Conservation (phyloP, 192 early-diverging fungal genomes). For the Entomortierella parvispora region DNA sequence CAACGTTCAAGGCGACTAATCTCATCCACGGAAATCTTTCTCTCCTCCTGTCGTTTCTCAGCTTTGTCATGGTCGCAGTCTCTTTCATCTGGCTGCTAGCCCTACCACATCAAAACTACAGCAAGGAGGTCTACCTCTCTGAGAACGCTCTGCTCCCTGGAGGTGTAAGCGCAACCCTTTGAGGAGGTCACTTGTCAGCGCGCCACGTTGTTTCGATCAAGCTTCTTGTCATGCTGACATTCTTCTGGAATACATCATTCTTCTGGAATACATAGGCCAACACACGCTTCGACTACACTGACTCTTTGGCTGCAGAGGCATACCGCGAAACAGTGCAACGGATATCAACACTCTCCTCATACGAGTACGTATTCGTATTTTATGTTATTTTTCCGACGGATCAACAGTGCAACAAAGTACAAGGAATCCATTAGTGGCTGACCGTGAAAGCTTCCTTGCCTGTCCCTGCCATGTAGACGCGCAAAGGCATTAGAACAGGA, state of each 20-base stretch:
- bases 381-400: not conserved
- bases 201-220: not conserved
- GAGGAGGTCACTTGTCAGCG: no score
- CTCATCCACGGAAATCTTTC: not conserved
- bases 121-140: constrained; percentile 74
- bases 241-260: no score
- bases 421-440: not conserved
- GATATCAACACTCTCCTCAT: constrained; percentile 39
- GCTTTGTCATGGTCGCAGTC: constrained; percentile 66
- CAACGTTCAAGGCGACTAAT: constrained; percentile 1
- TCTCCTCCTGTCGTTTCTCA: constrained; percentile 6
- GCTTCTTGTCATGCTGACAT: no score
- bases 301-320: constrained; percentile 54
- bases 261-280: constrained; percentile 58
- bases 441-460: not conserved
- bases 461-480: constrained; percentile 30
- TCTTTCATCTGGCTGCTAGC: constrained; percentile 72
- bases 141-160: constrained; percentile 84
- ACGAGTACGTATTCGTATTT: constrained; percentile 33
- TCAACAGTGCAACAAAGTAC: no score
- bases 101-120: constrained; percentile 70
- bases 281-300: constrained; percentile 57
- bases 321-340: constrained; percentile 52
- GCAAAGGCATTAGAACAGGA: constrained; percentile 60
- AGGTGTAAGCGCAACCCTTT: no score